Percentiles rank a stretch among this genome's conserved stretches.
Conservation (phyloP, 441 rosid genomes). For the Raphanus hybrid region DNA sequence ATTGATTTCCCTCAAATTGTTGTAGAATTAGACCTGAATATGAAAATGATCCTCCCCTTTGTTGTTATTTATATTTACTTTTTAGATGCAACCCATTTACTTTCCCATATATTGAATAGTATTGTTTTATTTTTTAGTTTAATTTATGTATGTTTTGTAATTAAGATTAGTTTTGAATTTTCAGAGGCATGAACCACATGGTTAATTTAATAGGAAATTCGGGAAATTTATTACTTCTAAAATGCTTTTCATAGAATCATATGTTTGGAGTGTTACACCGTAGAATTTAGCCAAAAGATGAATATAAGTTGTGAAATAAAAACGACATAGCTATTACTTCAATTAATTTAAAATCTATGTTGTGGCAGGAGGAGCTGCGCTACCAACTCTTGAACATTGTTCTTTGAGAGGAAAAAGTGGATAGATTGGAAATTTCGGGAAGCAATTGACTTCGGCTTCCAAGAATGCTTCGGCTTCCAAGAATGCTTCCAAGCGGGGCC, state of each 20-base stretch:
- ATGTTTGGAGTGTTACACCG: too few species aligned
- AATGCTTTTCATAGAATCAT: too few species aligned
- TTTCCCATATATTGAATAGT: not conserved
- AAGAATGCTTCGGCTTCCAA: not conserved
- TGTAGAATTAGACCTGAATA: too few species aligned
- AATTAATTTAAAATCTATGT: too few species aligned
- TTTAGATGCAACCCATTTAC: not conserved
- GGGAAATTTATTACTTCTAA: not conserved
- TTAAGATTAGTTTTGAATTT: not conserved
- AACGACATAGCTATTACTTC: too few species aligned
- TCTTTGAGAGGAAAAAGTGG: constrained; percentile 1
- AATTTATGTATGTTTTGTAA: not conserved
- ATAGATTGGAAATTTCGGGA: not conserved
- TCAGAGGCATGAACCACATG: not conserved
- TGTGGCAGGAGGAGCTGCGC: not conserved
- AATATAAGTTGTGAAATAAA: too few species aligned
- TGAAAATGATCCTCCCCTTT: too few species aligned
- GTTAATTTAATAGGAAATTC: not conserved
- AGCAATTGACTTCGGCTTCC: not conserved
- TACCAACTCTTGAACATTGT: not conserved
- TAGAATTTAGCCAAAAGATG: too few species aligned
- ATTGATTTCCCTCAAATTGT: too few species aligned
- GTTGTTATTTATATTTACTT: not conserved
- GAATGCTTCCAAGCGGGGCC: not conserved
- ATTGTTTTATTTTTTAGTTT: not conserved